phyloP scores from a whole-genome alignment of 371 early-diverging fungal species.

The Actinomortierella ambigua region DNA sequence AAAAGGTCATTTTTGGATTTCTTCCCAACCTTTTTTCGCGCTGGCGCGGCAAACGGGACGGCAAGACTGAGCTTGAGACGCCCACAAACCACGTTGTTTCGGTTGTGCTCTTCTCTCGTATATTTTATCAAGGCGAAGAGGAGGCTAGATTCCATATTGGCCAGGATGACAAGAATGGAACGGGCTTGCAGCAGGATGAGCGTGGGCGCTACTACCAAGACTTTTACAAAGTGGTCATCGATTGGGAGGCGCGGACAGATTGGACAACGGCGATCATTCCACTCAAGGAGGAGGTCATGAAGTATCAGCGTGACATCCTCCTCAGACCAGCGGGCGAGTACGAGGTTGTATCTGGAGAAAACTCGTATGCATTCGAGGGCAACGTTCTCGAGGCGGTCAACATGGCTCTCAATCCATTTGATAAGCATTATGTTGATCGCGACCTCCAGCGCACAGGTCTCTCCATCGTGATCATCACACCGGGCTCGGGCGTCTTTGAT shows the following conservation, averaged over 20 bases:
- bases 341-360: conserved; percentile 64
- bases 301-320: conserved; percentile 81
- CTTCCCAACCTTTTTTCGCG: conserved; percentile 86
- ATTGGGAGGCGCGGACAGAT: conserved; percentile 90
- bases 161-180: conserved; percentile 41
- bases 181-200: conserved; percentile 44
- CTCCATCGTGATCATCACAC: conserved; percentile 90
- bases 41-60: conserved; percentile 72
- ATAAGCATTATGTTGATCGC: conserved; percentile 91
- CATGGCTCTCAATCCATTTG: conserved; percentile 92
- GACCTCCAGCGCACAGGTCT: conserved; percentile 92
- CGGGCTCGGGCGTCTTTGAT: conserved; percentile 87
- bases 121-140: conserved; percentile 71
- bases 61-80: conserved; percentile 45
- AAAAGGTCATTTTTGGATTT: conserved; percentile 89
- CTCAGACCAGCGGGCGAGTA: conserved; percentile 58
- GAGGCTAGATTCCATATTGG: conserved; percentile 54
- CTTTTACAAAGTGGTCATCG: conserved; percentile 92
- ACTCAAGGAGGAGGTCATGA: conserved; percentile 81
- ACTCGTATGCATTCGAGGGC: conserved; percentile 84
- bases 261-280: conserved; percentile 82
- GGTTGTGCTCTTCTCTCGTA: conserved; percentile 90
- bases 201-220: conserved; percentile 80
- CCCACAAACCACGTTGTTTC: conserved; percentile 96
- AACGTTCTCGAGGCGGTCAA: conserved; percentile 96